Base-by-base conservation (phyloP, 176 grass and related monocot genomes). In the Triticum timopheevii region DNA sequence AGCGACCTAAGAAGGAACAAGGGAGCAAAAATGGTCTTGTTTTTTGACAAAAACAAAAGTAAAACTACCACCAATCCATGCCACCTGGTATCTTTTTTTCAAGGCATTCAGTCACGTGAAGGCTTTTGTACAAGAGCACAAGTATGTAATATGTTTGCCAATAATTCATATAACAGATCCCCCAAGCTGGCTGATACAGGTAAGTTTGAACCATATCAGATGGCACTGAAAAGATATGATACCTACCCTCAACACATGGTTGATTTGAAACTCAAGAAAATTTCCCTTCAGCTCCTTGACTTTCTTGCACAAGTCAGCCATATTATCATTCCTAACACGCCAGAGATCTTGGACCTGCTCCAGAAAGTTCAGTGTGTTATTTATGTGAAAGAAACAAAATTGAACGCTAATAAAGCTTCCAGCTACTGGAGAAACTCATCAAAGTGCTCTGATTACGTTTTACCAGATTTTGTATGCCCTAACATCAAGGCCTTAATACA, bases 221-320 rank as follows among this genome's bases (percentile, higher is more conserved):
- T 25, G 44, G 35, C 20, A 73, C 27, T 17, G 54, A 6, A 44
- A 68, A 58, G 23, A 73, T 69, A 44, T 3, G 15, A 64, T 27
- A 28, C 80, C 30, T 94, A 94, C 92, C 87, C 87, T 89, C 82
- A 62, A 81, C 65, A 94, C 92, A 89, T 89, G 92, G 28, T 45
- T 80, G 30, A 89, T 79, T 38, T 87, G 13, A 82, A 94, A 91
- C 79, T 82, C 63, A 54, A 20, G 38, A 62, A 94, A 94, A 3
- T 5, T 68, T 25, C 69, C 77, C 86, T 91, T 94, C 20, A 94
- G 87, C 47, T 78, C 59, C 82, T 92, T 89, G 13, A 38, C 92
- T 61, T 71, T 89, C 65, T 89, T 82, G 83, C 81, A 94, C 61
- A 94, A 91, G 77, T 80, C 36, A 71, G 84, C 78, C 87, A 94